A percentile compares a stretch with the other conserved stretches of the same genome.
Conservation (phyloP, 345 rosid genomes). For the Raphanus raphanistrum region DNA sequence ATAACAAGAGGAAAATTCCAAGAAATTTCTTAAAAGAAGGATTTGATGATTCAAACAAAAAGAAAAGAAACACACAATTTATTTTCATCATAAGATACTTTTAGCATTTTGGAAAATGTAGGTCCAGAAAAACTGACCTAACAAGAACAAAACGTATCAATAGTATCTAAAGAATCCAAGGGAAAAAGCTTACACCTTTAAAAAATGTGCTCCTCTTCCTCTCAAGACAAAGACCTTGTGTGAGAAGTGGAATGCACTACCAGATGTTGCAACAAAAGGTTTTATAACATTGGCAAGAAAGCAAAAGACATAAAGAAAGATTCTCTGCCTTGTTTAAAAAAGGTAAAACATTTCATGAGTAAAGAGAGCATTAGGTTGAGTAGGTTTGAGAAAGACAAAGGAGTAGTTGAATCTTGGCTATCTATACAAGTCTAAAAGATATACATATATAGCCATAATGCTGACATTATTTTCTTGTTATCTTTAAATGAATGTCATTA, state of each 20-base stretch:
- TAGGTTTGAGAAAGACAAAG: slow-evolving; percentile 27
- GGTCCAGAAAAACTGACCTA: slow-evolving; percentile 34
- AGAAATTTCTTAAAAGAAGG: slow-evolving; percentile 28
- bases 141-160: slow-evolving; percentile 22
- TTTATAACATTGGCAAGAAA: slow-evolving; percentile 20
- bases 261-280: slow-evolving; percentile 16
- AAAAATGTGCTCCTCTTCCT: slow-evolving; percentile 9
- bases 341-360: slow-evolving; percentile 18
- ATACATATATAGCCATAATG: neutral
- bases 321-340: slow-evolving; percentile 29
- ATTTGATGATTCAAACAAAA: slow-evolving; percentile 1
- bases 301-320: slow-evolving; percentile 30
- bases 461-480: neutral
- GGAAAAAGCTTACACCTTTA: neutral
- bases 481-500: neutral
- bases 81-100: slow-evolving; percentile 13
- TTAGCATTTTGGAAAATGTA: slow-evolving; percentile 28
- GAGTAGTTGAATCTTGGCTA: slow-evolving; percentile 23
- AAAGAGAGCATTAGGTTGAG: slow-evolving; percentile 29
- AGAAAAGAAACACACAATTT: slow-evolving; percentile 1
- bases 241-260: slow-evolving; percentile 31
- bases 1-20: slow-evolving; percentile 29
- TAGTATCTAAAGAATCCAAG: slow-evolving; percentile 31
- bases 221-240: slow-evolving; percentile 24
- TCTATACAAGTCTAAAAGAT: slow-evolving; percentile 1